A percentile compares a stretch with the other conserved stretches of the same genome.
Conservation (phyloP, 2,329 filamentous ascomycete genomes). For the Cladosporium sp. region DNA sequence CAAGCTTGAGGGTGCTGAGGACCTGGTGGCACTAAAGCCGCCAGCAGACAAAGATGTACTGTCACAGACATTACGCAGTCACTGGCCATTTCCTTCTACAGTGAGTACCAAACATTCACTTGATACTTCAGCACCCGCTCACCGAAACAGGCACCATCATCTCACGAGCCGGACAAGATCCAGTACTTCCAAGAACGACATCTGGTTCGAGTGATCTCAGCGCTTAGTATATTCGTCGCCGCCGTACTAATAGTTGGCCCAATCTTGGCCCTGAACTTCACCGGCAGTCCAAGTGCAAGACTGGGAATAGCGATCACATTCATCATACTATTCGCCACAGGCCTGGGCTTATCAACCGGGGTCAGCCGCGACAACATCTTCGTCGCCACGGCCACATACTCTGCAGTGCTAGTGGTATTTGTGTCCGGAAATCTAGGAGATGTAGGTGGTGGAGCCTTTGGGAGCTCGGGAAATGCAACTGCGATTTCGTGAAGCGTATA, state of each 20-base stretch:
- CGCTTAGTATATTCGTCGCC: constrained; percentile 13
- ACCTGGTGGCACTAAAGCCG: constrained; percentile 13
- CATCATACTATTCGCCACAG: constrained; percentile 14
- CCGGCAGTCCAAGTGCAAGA: constrained; percentile 4
- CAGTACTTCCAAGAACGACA: not conserved
- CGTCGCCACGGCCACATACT: constrained; percentile 15
- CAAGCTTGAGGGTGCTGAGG: constrained; percentile 5
- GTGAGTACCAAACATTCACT: not conserved
- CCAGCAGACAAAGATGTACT: constrained; percentile 11
- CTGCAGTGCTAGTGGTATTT: constrained; percentile 15
- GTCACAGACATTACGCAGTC: constrained; percentile 1
- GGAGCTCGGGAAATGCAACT: no score
- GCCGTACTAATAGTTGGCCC: constrained; percentile 12
- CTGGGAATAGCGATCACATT: constrained; percentile 14
- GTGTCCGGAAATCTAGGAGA: constrained; percentile 7
- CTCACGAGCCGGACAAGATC: not conserved
- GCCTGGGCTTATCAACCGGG: constrained; percentile 8
- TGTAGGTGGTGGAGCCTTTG: no score
- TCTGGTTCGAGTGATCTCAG: constrained; percentile 1
- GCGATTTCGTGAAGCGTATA: not conserved
- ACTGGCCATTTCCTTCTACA: constrained; percentile 12
- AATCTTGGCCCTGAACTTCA: constrained; percentile 14
- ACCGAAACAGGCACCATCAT: not conserved
- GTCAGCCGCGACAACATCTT: constrained; percentile 16
- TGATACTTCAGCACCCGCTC: not conserved